Evolutionary conservation across 306 rosid genomes (phyloP).

Genomic region (Malus fusca): DNA sequence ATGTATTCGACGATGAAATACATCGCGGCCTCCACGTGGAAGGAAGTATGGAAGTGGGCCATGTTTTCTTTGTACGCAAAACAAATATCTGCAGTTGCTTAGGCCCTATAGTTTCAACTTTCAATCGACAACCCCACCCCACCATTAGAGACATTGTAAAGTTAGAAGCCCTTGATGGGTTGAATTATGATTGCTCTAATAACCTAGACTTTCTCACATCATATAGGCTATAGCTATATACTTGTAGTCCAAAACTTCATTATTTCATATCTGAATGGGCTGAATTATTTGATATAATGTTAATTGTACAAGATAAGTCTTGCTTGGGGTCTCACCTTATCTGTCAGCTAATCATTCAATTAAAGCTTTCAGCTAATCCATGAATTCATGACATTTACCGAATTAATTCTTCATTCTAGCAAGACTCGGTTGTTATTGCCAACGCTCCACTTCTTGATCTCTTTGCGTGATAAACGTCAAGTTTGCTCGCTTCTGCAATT

Average conservation of each 20-base stretch:
- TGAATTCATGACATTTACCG: background rate
- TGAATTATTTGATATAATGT: background rate
- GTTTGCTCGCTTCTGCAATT: constrained; percentile 1
- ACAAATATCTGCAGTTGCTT: background rate
- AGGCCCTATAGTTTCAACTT: background rate
- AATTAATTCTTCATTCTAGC: background rate
- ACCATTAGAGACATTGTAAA: background rate
- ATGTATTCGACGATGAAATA: background rate
- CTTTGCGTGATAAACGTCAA: background rate
- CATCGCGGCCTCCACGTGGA: background rate
- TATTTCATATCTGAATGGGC: background rate
- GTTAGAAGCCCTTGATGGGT: constrained; percentile 1
- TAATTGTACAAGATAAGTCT: background rate
- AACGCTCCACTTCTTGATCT: background rate
- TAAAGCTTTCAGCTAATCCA: constrained; percentile 2
- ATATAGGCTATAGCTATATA: background rate
- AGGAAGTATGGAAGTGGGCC: background rate
- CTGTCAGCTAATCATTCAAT: constrained; percentile 16
- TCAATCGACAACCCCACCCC: background rate
- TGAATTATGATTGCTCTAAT: background rate
- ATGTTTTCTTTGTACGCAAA: background rate
- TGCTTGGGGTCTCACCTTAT: background rate
- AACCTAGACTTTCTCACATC: background rate
- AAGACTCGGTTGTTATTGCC: background rate
- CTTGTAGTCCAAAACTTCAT: background rate